Evolutionary conservation across 345 rosid species (phyloP), one percentile per base, ranked within the genome.

Genomic region (Camelina sativa): DNA sequence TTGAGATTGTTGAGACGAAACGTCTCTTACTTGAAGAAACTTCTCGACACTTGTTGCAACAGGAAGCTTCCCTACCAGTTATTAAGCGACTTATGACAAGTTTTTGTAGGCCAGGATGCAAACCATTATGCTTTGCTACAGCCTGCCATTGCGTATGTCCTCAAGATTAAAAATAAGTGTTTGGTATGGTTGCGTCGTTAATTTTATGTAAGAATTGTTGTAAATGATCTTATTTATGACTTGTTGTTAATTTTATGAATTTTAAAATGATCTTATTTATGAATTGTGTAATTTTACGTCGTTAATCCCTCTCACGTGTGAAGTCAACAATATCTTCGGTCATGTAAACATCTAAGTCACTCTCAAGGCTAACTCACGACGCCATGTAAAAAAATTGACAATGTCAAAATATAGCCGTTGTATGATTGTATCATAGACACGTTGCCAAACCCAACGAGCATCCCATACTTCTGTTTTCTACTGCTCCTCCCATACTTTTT

Each of bases 341-440:
- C 25, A 23, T 23, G 25, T 23, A 23, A 23, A 23, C 25, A 23
- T 23, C 25, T 23, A 23, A 2, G 25, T 23, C 25, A 1, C 25
- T 23, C 25, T 23, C 25, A 23, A 23, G 25, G 25, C 25, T 23
- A 1, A 23, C 25, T 23, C 25, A 23, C 25, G 25, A 23, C 25
- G 25, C 25, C 25, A 23, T 23, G 25, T 23, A 23, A 23, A 23
- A 23, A 23, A 8, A n/a, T 57, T 44, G 72, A 65, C 74, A 0
- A 40, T 19, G 72, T 66, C 60, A 56, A 67, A 64, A 65, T 67
- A 67, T 75, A 75, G 79, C 79, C 74, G 79, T 2, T 23, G 25
- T 2, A 23, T 23, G 25, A 23, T 75, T 75, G 73, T 30, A 35
- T 56, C 48, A 4, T 48, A 9, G 59, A 48, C 66, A 74, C 72